Base-by-base conservation (phyloP, 179 eudicot species). In the Patellifolia procumbens region DNA sequence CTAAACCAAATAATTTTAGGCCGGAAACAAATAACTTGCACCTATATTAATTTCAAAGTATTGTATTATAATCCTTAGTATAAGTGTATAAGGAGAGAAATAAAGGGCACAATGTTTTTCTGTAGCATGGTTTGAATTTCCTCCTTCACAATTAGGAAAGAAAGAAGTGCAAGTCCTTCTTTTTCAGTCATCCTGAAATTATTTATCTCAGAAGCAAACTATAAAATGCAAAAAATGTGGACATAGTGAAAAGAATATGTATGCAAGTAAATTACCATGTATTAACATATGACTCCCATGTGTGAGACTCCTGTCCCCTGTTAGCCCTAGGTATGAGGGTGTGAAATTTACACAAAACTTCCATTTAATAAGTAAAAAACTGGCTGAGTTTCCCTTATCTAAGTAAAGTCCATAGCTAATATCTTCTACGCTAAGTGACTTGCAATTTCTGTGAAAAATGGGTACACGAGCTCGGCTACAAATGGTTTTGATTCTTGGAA, bases 11-110 rank as follows among this genome's bases (percentile, higher is more conserved):
- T n/a, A 22, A 11, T 39, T 13, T 22, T 13, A 22, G 16, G 35
- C 61, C 35, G 32, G 32, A 65, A 63, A 15, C 10, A 49, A 35
- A 65, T 49, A 34, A 37, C 62, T 75, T 75, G 51, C 32, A 74
- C 61, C 68, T 49, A 48, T 24, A 63, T 22, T 9, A 48, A 34
- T 22, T 45, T 32, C n/a, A 45, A 28, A 22, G 20, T 49, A 20
- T 15, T 74, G 59, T 59, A 45, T 37, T 34, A 24, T 24, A 37
- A 20, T 37, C 53, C 52, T 26, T 42, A 26, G 42, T 24, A 34
- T n/a, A 37, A 35, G 32, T n/a, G 4, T 0, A 53, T 15, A 12
- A 15, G 20, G 32, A 55, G 8, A n/a, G 64, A 13, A 35, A 7
- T n/a, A 55, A 35, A 52, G 5, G 56, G 20, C 13, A 34, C 24